These are phyloP conservation scores for Hemileccinum rubropunctum DNA, from an alignment of 768 basidiomycete genomes.

Conservation along the genomic window DNA sequence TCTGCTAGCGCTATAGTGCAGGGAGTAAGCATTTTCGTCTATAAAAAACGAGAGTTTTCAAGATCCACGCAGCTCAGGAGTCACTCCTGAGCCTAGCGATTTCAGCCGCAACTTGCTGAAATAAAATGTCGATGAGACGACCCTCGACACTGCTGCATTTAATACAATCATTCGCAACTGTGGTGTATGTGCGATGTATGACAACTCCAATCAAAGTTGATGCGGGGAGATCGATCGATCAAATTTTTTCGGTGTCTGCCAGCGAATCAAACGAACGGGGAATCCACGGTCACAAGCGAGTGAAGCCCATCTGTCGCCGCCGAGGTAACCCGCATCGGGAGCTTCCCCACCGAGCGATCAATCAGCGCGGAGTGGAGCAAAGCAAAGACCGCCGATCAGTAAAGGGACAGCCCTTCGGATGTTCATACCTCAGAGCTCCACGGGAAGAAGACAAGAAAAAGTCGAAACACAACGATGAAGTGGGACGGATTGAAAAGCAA, in stretches of 20 bases:
- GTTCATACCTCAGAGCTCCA: too few relatives aligned
- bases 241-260: neutral
- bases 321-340: too few relatives aligned
- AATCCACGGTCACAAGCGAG: too few relatives aligned
- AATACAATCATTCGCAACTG: neutral
- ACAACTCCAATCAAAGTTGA: neutral
- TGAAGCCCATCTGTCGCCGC: neutral
- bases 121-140: neutral
- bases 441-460: neutral
- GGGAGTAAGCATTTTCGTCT: too few relatives aligned
- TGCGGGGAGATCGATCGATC: neutral
- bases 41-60: too few relatives aligned
- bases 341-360: neutral
- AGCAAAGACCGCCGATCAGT: neutral
- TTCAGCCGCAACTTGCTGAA: too few relatives aligned
- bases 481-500: neutral
- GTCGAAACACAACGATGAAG: neutral
- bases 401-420: neutral
- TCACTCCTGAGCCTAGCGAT: too few relatives aligned
- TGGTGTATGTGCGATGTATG: too few relatives aligned
- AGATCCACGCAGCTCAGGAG: too few relatives aligned
- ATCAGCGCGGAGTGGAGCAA: neutral
- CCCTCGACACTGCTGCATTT: neutral
- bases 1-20: too few relatives aligned
- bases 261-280: too few relatives aligned